Conservation (phyloP, 805 yeast species). For the Komagataella populi region DNA sequence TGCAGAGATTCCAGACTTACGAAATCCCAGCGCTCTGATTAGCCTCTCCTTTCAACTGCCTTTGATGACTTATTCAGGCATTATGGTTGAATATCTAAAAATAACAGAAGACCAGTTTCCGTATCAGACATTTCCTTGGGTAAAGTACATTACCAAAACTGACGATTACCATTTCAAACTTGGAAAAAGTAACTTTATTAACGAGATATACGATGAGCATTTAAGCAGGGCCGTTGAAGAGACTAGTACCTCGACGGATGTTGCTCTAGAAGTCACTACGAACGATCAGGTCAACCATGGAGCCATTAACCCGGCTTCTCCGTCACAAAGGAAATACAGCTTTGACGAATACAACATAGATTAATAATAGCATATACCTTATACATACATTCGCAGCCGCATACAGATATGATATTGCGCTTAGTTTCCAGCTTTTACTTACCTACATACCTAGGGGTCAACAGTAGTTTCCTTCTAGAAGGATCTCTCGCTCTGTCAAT, state of each 20-base stretch:
- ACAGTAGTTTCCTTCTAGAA: neutral
- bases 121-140: slow-evolving; percentile 61
- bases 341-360: neutral
- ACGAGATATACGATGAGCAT: slow-evolving; percentile 3
- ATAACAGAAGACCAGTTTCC: slow-evolving; percentile 52
- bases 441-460: neutral
- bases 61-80: slow-evolving; percentile 48
- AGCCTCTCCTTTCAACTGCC: slow-evolving; percentile 51
- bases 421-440: neutral
- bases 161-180: slow-evolving; percentile 10
- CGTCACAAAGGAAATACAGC: neutral
- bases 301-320: neutral
- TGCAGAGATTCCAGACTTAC: neutral
- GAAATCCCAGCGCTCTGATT: slow-evolving; percentile 14
- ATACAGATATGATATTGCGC: neutral
- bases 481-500: neutral
- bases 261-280: neutral
- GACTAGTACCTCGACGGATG: neutral
- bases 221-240: slow-evolving; percentile 2
- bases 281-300: neutral
- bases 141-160: slow-evolving; percentile 38
- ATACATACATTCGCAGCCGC: neutral
- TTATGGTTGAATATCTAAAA: slow-evolving; percentile 51
- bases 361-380: too few species aligned
- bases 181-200: slow-evolving; percentile 5